Conservation (phyloP, 352 stramenopile genomes). For the Peronosclerospora sorghi region DNA sequence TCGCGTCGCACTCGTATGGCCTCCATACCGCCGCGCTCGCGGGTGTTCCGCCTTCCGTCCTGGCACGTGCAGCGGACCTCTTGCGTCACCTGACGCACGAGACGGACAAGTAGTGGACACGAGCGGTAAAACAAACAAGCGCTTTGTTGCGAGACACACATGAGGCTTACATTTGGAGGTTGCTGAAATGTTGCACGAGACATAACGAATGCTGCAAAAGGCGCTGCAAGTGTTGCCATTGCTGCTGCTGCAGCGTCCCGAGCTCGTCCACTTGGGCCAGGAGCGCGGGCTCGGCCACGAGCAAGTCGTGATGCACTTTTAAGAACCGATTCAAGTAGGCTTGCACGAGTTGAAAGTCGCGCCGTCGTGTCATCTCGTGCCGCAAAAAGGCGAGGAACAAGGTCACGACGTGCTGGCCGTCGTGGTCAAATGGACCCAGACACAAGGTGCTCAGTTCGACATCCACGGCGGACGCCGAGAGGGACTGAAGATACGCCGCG, state of each 20-base stretch:
- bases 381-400: constrained; percentile 58
- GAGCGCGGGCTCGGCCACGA: constrained; percentile 43
- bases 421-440: constrained; percentile 72
- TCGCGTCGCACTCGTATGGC: constrained; percentile 65
- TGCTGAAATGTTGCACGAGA: constrained; percentile 80
- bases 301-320: constrained; percentile 70
- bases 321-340: constrained; percentile 82
- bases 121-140: too few species aligned
- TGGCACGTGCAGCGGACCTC: constrained; percentile 39
- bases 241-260: constrained; percentile 47
- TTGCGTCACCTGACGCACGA: constrained; percentile 14
- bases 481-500: constrained; percentile 49
- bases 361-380: constrained; percentile 49
- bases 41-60: constrained; percentile 39
- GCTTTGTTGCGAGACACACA: too few species aligned
- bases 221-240: constrained; percentile 75
- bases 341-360: constrained; percentile 73
- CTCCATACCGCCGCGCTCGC: constrained; percentile 67
- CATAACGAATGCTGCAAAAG: constrained; percentile 80
- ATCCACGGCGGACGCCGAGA: constrained; percentile 65
- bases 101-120: background rate
- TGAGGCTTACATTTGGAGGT: constrained; percentile 83
- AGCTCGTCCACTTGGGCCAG: constrained; percentile 47
- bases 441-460: constrained; percentile 78
- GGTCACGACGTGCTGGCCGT: constrained; percentile 52